These are phyloP conservation scores for Arthrobotrys sphaeroides DNA, from an alignment of 2,329 filamentous ascomycete species.

Conservation along the genomic window DNA sequence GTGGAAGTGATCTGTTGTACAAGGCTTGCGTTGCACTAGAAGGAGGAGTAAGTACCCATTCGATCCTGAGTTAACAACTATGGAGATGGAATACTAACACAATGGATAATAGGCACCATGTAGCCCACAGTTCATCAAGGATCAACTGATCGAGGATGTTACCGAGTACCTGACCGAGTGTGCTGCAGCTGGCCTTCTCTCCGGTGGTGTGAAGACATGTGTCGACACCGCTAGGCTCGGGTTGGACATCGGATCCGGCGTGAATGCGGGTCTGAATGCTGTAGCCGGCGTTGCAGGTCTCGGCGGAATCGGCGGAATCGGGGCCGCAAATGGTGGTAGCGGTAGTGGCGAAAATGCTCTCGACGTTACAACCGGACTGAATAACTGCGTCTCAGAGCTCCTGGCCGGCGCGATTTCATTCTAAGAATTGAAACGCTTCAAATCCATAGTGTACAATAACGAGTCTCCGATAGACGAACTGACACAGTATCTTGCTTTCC, in stretches of 20 bases:
- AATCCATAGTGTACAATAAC: background rate
- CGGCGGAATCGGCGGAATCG: background rate
- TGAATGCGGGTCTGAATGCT: background rate
- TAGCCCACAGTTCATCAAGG: slow-evolving; percentile 33
- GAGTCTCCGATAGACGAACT: background rate
- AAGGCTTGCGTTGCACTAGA: slow-evolving; percentile 24
- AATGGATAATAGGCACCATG: slow-evolving; percentile 28
- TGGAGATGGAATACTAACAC: slow-evolving; percentile 4
- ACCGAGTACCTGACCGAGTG: slow-evolving; percentile 28
- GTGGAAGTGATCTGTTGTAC: slow-evolving; percentile 28
- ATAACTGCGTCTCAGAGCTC: background rate
- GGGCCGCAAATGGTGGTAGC: background rate
- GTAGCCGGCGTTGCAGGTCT: background rate
- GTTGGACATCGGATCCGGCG: slow-evolving; percentile 36
- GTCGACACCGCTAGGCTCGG: slow-evolving; percentile 13
- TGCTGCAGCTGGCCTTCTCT: slow-evolving; percentile 21
- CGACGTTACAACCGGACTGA: background rate
- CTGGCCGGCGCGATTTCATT: background rate
- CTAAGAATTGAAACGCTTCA: background rate
- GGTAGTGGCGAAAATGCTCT: background rate
- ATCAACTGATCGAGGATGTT: slow-evolving; percentile 41
- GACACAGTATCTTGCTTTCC: background rate
- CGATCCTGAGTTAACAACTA: background rate
- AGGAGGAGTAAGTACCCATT: slow-evolving; percentile 47
- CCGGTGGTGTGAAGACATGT: slow-evolving; percentile 28